These are phyloP conservation scores for Trichoderma endophyticum DNA, from an alignment of 2,329 filamentous ascomycete species.

Conservation along the genomic window DNA sequence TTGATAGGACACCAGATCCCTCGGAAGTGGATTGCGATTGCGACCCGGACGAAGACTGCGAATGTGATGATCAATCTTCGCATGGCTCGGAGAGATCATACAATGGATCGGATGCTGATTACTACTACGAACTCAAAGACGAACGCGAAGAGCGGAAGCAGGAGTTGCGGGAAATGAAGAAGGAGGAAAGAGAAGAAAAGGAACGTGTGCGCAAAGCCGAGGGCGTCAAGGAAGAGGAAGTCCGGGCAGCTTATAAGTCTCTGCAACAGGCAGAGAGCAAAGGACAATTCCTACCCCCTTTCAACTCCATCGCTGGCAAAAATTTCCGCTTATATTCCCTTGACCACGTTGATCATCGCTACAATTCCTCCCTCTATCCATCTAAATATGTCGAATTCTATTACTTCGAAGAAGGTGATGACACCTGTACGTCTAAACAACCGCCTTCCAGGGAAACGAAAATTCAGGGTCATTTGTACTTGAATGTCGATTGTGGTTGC, in stretches of 20 bases:
- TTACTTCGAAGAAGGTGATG: background rate
- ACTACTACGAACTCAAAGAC: background rate
- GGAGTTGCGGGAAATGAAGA: background rate
- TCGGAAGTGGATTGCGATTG: background rate
- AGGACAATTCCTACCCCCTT: too few relatives aligned
- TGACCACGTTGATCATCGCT: background rate
- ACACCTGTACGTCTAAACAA: too few relatives aligned
- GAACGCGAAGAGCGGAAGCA: background rate
- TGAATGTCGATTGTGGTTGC: background rate
- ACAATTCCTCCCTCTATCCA: background rate
- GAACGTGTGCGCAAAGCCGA: background rate
- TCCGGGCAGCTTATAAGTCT: background rate
- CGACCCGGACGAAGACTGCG: background rate
- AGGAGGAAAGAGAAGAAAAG: background rate
- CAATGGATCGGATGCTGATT: background rate
- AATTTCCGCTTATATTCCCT: too few relatives aligned
- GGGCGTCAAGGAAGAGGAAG: background rate
- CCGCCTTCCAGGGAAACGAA: too few relatives aligned
- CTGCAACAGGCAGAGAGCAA: background rate
- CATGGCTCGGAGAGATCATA: background rate
- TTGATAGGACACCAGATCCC: background rate
- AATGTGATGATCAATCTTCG: background rate
- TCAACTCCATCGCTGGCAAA: too few relatives aligned
- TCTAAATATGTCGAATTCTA: background rate
- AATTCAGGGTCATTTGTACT: background rate